Conservation (phyloP, 352 stramenopile species). For the Phytophthora syringae region DNA sequence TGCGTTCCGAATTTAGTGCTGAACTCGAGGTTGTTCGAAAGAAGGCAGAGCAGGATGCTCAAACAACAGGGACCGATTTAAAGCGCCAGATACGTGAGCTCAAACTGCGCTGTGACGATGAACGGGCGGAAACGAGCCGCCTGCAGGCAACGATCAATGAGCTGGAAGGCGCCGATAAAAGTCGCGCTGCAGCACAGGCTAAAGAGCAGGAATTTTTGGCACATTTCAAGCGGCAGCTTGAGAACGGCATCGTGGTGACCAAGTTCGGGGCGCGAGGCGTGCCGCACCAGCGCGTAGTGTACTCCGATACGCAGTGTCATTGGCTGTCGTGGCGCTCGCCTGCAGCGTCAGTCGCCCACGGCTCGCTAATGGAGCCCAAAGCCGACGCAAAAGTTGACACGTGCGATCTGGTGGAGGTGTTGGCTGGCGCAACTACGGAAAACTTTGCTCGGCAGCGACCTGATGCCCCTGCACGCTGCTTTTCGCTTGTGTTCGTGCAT, state of each 20-base stretch:
- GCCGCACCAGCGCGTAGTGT: slow-evolving; percentile 61
- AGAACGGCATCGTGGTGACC: slow-evolving; percentile 53
- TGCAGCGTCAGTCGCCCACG: slow-evolving; percentile 12
- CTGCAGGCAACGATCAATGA: slow-evolving; percentile 41
- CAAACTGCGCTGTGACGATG: slow-evolving; percentile 22
- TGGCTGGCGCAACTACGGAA: slow-evolving; percentile 55
- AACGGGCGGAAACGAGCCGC: slow-evolving; percentile 36
- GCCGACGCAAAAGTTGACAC: slow-evolving; percentile 58
- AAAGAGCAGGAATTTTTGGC: slow-evolving; percentile 53
- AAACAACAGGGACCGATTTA: slow-evolving; percentile 25
- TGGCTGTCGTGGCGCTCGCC: slow-evolving; percentile 69
- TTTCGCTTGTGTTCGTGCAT: slow-evolving; percentile 77
- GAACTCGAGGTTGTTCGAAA: slow-evolving; percentile 31
- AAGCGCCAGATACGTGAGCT: slow-evolving; percentile 34
- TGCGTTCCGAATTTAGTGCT: slow-evolving; percentile 29
- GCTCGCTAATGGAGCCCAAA: slow-evolving; percentile 44
- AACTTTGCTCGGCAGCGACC: slow-evolving; percentile 48
- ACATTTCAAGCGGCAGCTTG: slow-evolving; percentile 67
- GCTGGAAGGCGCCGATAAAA: slow-evolving; percentile 38
- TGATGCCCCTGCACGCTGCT: slow-evolving; percentile 46
- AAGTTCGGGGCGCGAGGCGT: slow-evolving; percentile 61
- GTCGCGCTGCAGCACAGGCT: slow-evolving; percentile 32
- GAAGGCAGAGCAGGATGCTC: slow-evolving; percentile 22
- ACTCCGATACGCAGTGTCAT: slow-evolving; percentile 54
- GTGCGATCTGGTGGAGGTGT: slow-evolving; percentile 55